Conservation (phyloP, 352 stramenopile genomes). For the Globisporangium sylvaticum region DNA sequence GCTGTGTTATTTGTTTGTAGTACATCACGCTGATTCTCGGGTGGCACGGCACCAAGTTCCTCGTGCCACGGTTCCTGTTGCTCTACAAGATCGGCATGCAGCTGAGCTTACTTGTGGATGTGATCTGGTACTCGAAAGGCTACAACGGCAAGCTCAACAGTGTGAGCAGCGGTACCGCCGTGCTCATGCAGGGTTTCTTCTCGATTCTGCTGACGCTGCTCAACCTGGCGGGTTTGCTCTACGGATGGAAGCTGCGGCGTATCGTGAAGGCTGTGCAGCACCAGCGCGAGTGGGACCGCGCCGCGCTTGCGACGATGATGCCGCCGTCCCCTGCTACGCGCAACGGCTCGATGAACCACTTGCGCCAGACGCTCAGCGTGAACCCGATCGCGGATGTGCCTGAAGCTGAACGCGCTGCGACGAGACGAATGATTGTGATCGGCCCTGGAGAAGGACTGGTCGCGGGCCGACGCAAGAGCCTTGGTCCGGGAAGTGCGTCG, state of each 20-base stretch:
- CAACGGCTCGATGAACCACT: slow-evolving; percentile 37
- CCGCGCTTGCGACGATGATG: slow-evolving; percentile 75
- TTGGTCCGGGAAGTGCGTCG: slow-evolving; percentile 1
- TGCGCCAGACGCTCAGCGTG: slow-evolving; percentile 53
- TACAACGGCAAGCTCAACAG: slow-evolving; percentile 83
- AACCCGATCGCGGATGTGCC: slow-evolving; percentile 45
- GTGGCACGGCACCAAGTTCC: slow-evolving; percentile 87
- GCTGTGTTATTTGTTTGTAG: slow-evolving; percentile 17
- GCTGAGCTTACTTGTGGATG: slow-evolving; percentile 74
- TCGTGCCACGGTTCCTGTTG: slow-evolving; percentile 80
- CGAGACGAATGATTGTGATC: slow-evolving; percentile 45
- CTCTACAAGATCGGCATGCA: slow-evolving; percentile 91
- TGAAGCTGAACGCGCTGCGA: slow-evolving; percentile 28
- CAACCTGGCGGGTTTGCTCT: slow-evolving; percentile 75
- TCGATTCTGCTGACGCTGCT: slow-evolving; percentile 75
- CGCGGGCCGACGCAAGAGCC: slow-evolving; percentile 25
- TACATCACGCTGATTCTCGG: slow-evolving; percentile 85
- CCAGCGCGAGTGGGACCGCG: slow-evolving; percentile 75
- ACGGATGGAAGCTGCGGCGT: slow-evolving; percentile 85
- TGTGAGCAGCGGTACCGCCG: slow-evolving; percentile 70
- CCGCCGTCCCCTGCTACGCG: slow-evolving; percentile 35
- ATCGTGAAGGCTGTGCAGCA: slow-evolving; percentile 84
- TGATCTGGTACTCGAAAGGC: slow-evolving; percentile 84
- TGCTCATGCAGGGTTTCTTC: slow-evolving; percentile 86
- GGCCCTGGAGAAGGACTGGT: slow-evolving; percentile 21